Base-by-base conservation (phyloP, 345 rosid genomes). In the Alliaria petiolata region DNA sequence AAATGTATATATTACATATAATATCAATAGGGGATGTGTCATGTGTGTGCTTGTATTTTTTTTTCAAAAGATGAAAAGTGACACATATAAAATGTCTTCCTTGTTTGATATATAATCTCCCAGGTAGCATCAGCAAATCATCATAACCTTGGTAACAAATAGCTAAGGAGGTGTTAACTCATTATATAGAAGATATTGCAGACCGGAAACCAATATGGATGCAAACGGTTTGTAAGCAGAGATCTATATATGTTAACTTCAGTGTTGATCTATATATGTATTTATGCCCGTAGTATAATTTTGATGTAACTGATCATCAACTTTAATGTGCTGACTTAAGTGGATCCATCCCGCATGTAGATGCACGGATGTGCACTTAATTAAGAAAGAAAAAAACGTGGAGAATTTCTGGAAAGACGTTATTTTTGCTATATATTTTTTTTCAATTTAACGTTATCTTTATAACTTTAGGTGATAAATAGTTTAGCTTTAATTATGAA, bases 301-400 rank as follows among this genome's bases (percentile, higher is more conserved):
- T 74, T 74, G 72, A 75, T 59, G 66, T 34, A 52, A 75, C 25
- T 22, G 25, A 22, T 31, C n/a, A n/a, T n/a, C 54, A 43, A 51
- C 63, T 15, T 75, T 60, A 31, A 52, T 71, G 54, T 67, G 45
- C 33, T 61, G 33, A 53, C 31, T 47, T 34, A 30, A 13, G 31
- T 59, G 62, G 53, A 66, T 39, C 25, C 15, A 57, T 49, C 16
- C 40, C 49, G 51, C 33, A 52, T 42, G 40, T 47, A 47, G 59
- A 67, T 74, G 73, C 78, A 60, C 59, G 67, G 58, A 58, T 67
- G 51, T 58, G 71, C 52, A 65, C 51, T 65, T 65, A 19, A 36
- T 4, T n/a, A 30, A 10, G 11, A 52, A n/a, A n/a, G n/a, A 19
- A 31, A 62, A 54, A 16, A 54, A 54, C 50, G 64, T 64, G 68